Conservation (phyloP, 1,284 basidiomycete genomes). For the Peniophora sp. region DNA sequence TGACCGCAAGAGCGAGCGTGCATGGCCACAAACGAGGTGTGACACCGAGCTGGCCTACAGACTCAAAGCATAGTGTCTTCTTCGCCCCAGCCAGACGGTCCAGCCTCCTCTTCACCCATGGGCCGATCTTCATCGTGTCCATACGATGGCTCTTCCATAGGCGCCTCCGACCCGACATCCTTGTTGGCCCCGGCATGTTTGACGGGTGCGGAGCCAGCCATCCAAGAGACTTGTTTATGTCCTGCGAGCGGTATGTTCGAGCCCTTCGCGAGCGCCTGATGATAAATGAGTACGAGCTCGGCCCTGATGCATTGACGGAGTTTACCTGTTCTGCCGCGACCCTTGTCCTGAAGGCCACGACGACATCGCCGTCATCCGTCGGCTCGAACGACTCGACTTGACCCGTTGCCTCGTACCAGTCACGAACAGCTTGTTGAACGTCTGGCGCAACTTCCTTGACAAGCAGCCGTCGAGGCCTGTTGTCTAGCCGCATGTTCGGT, state of each 20-base stretch:
- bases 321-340: constrained; percentile 68
- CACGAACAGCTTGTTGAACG: constrained; percentile 52
- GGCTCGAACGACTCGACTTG: constrained; percentile 57
- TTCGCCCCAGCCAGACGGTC: too few relatives aligned
- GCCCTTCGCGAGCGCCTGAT: constrained; percentile 62
- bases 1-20: too few relatives aligned
- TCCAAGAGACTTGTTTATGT: constrained; percentile 57
- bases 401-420: constrained; percentile 78
- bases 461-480: constrained; percentile 77
- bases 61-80: too few relatives aligned
- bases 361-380: constrained; percentile 42
- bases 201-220: neutral
- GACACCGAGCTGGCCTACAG: too few relatives aligned
- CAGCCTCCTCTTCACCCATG: neutral
- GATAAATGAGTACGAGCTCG: constrained; percentile 4
- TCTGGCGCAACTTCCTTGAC: constrained; percentile 61
- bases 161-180: neutral
- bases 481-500: constrained; percentile 82
- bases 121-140: neutral
- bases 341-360: constrained; percentile 63
- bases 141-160: too few relatives aligned
- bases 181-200: neutral
- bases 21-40: too few relatives aligned
- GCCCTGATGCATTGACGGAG: constrained; percentile 2
- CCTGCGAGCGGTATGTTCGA: constrained; percentile 55